phyloP scores from a whole-genome alignment of 2,329 filamentous ascomycete species.

The Aspergillus brasiliensis region DNA sequence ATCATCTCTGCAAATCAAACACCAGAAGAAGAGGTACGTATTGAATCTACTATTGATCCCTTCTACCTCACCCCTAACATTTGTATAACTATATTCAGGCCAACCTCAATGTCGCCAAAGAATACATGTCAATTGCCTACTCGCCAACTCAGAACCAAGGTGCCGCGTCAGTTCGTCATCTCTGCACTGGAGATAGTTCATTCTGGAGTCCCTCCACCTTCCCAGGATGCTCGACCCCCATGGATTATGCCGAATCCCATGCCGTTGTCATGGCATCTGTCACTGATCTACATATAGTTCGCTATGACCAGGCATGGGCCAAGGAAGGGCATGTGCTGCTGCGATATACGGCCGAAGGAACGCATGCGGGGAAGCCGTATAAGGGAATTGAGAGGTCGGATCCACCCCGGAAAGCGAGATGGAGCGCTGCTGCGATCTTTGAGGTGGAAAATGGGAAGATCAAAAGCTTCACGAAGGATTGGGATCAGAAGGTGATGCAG shows the following conservation, averaged over 20 bases:
- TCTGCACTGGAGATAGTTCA: constrained; percentile 35
- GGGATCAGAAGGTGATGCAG: constrained; percentile 36
- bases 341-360: constrained; percentile 42
- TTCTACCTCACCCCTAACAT: not conserved
- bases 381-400: constrained; percentile 37
- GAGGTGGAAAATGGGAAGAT: constrained; percentile 40
- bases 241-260: constrained; percentile 42
- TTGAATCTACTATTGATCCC: not conserved
- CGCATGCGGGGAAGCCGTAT: constrained; percentile 38
- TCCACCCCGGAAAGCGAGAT: constrained; percentile 32
- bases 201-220: constrained; percentile 44
- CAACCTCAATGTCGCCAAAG: constrained; percentile 38
- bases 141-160: constrained; percentile 40
- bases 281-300: constrained; percentile 38
- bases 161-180: constrained; percentile 34
- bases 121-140: constrained; percentile 44
- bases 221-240: constrained; percentile 38
- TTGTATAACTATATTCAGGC: not conserved
- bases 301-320: constrained; percentile 39
- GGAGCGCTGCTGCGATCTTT: constrained; percentile 44
- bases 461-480: constrained; percentile 41
- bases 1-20: not conserved
- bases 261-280: constrained; percentile 39
- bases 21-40: not conserved
- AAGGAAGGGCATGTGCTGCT: constrained; percentile 39